phyloP scores from a whole-genome alignment of 768 basidiomycete species.

The Suillus lakei region DNA sequence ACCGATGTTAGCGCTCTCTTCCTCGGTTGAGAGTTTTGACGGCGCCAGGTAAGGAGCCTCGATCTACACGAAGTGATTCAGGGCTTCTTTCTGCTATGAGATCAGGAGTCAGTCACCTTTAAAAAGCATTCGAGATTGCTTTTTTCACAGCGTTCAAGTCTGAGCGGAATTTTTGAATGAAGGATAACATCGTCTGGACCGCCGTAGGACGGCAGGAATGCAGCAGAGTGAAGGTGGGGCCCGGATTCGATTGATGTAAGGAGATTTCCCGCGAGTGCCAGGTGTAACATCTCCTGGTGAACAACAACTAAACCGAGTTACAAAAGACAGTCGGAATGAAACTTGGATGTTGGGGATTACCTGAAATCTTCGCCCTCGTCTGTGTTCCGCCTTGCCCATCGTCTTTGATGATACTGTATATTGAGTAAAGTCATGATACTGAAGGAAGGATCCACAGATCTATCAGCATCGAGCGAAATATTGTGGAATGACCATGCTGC shows the following conservation, averaged over 20 bases:
- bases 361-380: slow-evolving; percentile 6
- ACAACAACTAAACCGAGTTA: slow-evolving; percentile 15
- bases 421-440: slow-evolving; percentile 15
- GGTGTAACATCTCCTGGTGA: slow-evolving; percentile 23
- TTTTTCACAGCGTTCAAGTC: slow-evolving; percentile 17
- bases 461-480: too few relatives aligned
- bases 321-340: neutral
- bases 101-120: slow-evolving; percentile 12
- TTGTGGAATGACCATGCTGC: too few relatives aligned
- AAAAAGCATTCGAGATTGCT: slow-evolving; percentile 19
- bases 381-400: neutral
- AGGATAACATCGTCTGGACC: slow-evolving; percentile 9
- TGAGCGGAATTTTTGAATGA: slow-evolving; percentile 16
- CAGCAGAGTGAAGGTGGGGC: slow-evolving; percentile 11
- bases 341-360: neutral
- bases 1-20: neutral
- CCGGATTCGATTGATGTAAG: slow-evolving; percentile 12
- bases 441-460: too few relatives aligned
- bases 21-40: neutral
- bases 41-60: slow-evolving; percentile 10
- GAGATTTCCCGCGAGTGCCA: slow-evolving; percentile 22
- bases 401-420: slow-evolving; percentile 8
- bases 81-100: too few relatives aligned
- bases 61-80: neutral
- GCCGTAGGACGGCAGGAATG: slow-evolving; percentile 12